phyloP scores from a whole-genome alignment of 805 yeast species.

The Barnettozyma pratensis region DNA sequence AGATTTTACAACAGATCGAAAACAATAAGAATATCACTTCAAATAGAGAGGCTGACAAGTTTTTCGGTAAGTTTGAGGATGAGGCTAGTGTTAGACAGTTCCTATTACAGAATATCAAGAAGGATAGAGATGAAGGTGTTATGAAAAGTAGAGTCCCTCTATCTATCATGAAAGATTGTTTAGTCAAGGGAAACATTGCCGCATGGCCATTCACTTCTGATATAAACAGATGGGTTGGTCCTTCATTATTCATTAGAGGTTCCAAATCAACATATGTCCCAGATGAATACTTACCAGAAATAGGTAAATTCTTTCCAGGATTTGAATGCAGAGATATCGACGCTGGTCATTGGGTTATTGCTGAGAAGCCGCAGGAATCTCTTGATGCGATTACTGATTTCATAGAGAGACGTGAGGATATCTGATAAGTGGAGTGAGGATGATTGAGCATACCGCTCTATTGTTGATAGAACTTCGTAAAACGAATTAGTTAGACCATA shows the following conservation, averaged over 20 bases:
- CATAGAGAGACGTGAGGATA: conserved; percentile 41
- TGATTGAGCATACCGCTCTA: too few species aligned
- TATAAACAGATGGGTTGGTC: conserved; percentile 56
- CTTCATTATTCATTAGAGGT: conserved; percentile 78
- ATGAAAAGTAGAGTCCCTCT: conserved; percentile 54
- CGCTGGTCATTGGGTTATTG: conserved; percentile 90
- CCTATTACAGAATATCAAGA: conserved; percentile 60
- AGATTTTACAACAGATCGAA: conserved; percentile 53
- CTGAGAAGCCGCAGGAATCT: conserved; percentile 80
- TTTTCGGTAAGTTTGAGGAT: conserved; percentile 58
- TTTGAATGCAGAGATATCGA: conserved; percentile 71
- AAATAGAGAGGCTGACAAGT: conserved; percentile 62
- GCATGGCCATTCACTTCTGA: conserved; percentile 69
- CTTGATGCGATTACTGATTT: conserved; percentile 57
- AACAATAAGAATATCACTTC: conserved; percentile 39
- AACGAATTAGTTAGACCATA: too few species aligned
- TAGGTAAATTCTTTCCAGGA: conserved; percentile 73
- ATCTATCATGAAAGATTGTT: conserved; percentile 55
- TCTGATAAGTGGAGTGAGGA: not conserved
- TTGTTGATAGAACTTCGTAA: too few species aligned
- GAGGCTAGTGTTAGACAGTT: conserved; percentile 65
- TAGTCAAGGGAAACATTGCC: conserved; percentile 63
- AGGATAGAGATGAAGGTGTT: conserved; percentile 31
- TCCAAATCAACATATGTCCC: conserved; percentile 70
- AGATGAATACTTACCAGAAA: conserved; percentile 70